Percentiles rank a stretch among this genome's conserved stretches.
Evolutionary conservation across 2,329 filamentous ascomycete species (phyloP).

Genomic region (Clarireedia paspali): DNA sequence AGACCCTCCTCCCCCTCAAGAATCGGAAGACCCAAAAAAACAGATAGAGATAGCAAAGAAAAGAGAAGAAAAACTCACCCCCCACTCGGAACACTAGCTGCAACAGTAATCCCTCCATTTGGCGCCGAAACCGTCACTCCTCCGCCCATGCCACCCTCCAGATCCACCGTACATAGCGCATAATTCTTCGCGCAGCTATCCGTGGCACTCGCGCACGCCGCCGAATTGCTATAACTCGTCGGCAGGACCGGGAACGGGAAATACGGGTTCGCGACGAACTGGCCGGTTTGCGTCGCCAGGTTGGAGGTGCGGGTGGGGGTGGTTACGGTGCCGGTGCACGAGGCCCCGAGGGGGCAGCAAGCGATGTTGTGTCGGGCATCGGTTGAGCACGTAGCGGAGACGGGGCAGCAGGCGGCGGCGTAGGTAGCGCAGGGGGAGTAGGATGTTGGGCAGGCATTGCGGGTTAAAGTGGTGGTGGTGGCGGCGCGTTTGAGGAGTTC

Average conservation of each 20-base stretch:
- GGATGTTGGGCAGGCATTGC: constrained; percentile 22
- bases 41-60: too few species aligned
- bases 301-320: constrained; percentile 11
- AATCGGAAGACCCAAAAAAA: too few species aligned
- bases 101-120: constrained; percentile 44
- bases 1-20: too few species aligned
- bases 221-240: constrained; percentile 43
- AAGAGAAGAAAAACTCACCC: background rate
- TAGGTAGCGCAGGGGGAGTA: constrained; percentile 22
- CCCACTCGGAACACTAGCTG: constrained; percentile 26
- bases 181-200: constrained; percentile 47
- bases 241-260: constrained; percentile 52
- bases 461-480: constrained; percentile 26
- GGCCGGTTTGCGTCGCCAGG: constrained; percentile 30
- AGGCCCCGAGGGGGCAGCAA: constrained; percentile 28
- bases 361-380: constrained; percentile 26
- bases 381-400: constrained; percentile 24
- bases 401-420: constrained; percentile 28
- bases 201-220: constrained; percentile 44
- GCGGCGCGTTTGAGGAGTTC: constrained; percentile 26
- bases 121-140: constrained; percentile 50
- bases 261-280: constrained; percentile 49
- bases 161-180: constrained; percentile 42
- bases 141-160: constrained; percentile 37
- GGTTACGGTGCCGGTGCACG: constrained; percentile 27